Evolutionary conservation across 169 alveolate genomes (phyloP).

Genomic region (Theileria equi): DNA sequence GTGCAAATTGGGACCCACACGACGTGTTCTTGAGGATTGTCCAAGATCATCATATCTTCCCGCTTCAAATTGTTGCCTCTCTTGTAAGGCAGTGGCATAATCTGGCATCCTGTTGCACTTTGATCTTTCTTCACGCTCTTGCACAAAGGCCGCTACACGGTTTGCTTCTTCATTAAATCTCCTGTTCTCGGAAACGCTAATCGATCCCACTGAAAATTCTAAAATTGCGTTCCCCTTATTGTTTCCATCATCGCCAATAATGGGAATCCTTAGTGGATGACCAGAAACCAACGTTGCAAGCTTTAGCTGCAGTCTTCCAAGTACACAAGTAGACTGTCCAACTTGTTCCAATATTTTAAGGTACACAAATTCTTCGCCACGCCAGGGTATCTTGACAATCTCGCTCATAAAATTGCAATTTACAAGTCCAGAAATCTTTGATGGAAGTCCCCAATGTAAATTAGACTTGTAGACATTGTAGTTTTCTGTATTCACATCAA

Average conservation of each 20-base stretch:
- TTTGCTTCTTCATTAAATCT: conserved; percentile 61
- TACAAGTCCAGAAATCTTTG: conserved; percentile 39
- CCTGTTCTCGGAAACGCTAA: conserved; percentile 48
- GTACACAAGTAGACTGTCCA: conserved; percentile 59
- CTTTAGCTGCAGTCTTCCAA: conserved; percentile 71
- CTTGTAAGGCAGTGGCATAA: conserved; percentile 49
- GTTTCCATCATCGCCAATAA: conserved; percentile 71
- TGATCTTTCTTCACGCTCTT: conserved; percentile 35
- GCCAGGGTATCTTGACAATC: conserved; percentile 67
- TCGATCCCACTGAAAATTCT: conserved; percentile 62
- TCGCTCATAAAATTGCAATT: conserved; percentile 71
- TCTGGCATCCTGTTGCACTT: conserved; percentile 53
- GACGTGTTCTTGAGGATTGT: neutral
- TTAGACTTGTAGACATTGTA: conserved; percentile 58
- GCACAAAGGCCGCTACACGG: conserved; percentile 18
- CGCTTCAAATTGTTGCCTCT: conserved; percentile 17
- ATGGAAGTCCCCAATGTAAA: conserved; percentile 56
- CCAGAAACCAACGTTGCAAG: conserved; percentile 65
- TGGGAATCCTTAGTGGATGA: conserved; percentile 69
- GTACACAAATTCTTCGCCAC: conserved; percentile 67
- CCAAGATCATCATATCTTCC: conserved; percentile 5
- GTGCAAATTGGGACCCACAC: neutral
- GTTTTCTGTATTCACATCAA: conserved; percentile 68
- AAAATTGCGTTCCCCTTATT: conserved; percentile 63
- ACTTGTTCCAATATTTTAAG: conserved; percentile 69